Base-by-base conservation (phyloP, 2,329 filamentous ascomycete species). In the Macrophomina pseudophaseolina region DNA sequence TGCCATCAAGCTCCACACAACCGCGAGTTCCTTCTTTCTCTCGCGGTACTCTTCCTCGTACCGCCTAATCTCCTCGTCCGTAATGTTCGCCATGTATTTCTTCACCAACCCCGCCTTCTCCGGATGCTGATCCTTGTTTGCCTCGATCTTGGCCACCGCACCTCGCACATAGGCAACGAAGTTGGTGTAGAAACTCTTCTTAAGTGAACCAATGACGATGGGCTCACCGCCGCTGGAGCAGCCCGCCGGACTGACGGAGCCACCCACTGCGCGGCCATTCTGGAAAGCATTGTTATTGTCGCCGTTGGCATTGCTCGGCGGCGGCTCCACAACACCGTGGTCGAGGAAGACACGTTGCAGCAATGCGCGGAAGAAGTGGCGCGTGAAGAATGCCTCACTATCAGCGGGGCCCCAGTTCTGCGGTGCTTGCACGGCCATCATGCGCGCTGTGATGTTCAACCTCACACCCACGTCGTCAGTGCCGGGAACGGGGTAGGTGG, bases 401-500 rank as follows among this genome's bases (percentile, higher is more conserved):
- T 97, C 94, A 33, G 85, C 82, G 30, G 84, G 82, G 2, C 91
- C 91, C 95, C 95, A 99, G 81, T 99, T 99, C 68, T 89, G 85
- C 1, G 95, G 94, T 7, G 95, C 95, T 80, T 99, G 95, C 59
- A 96, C 94, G 2, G 94, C 94, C 94, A 98, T 97, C 91, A 97
- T 97, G 52, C 95, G 88, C 0, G 95, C 93, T 4, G 95, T 99
- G 75, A 98, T 97, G 78, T 99, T 98, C 66, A 98, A 84, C 30
- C 92, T 87, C 54, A 98, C 84, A 2, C 93, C 93, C 0, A 44
- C n/a, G 12, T 67, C 62, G 33, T 70, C 63, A 2, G 62, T 48
- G 6, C 30, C 28, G 2, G 68, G 60, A 8, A 71, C 40, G 8
- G 70, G 69, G 77, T 87, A 78, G 74, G 84, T 76, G 66, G 82